Conservation (phyloP, 2,329 filamentous ascomycete genomes). For the Monilinia polystroma region DNA sequence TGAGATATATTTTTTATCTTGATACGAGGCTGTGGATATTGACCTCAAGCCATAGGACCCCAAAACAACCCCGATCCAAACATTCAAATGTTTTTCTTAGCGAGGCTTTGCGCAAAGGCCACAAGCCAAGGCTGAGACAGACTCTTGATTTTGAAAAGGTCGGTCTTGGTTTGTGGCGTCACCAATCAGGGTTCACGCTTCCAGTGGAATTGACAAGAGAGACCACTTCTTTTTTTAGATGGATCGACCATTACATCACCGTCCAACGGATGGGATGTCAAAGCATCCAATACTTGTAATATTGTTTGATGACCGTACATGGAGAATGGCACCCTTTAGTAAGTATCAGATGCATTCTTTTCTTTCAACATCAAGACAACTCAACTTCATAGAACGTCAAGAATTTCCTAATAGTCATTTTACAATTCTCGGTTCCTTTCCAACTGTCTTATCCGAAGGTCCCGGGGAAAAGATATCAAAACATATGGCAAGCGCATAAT, state of each 20-base stretch:
- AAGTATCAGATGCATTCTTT: neutral
- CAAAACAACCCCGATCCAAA: neutral
- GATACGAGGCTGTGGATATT: constrained; percentile 22
- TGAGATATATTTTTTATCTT: constrained; percentile 5
- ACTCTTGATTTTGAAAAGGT: constrained; percentile 8
- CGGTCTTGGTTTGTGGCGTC: neutral
- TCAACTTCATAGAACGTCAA: neutral
- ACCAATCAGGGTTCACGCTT: constrained; percentile 9
- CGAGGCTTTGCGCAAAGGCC: neutral
- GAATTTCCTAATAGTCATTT: neutral
- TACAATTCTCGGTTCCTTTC: neutral
- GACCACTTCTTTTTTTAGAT: constrained; percentile 17
- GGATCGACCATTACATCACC: constrained; percentile 21
- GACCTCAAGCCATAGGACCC: neutral
- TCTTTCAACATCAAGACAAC: neutral
- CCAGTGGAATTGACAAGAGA: neutral
- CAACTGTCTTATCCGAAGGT: neutral
- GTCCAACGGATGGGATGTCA: neutral
- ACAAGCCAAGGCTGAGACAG: constrained; percentile 18
- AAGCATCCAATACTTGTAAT: constrained; percentile 7
- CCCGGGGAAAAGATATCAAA: neutral
- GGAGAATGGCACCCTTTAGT: neutral
- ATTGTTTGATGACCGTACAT: neutral
- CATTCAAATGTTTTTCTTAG: constrained; percentile 1
- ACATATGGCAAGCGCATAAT: constrained; percentile 5